Evolutionary conservation across 2,329 filamentous ascomycete genomes (phyloP), one percentile per base, ranked within the genome.

Genomic region (Pezicula radicicola): DNA sequence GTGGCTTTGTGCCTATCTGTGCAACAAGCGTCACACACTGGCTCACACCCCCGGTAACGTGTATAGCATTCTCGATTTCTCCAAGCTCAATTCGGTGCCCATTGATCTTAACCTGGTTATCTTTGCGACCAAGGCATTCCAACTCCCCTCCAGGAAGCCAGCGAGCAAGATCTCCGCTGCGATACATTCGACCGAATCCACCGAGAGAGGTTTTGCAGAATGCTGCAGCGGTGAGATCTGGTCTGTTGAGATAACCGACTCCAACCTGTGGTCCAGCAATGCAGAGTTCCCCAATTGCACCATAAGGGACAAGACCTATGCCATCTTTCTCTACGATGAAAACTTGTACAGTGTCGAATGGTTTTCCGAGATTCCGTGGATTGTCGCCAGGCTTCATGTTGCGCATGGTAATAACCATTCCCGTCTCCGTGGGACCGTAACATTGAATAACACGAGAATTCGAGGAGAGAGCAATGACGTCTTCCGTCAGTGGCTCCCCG

Each of bases 91-190:
- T 66, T 52, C 75, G 58, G 46, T 68, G 76, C 44, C 79, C 80
- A 33, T 72, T 69, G n/a, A 79, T 62, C 58, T 79, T 79, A 37
- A 78, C 68, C 58, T 79, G 76, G 1, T 69, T 69, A 58, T 79
- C 75, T 49, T 72, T 73, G 43, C 76, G 68, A 44, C 75, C 76
- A 43, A 74, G 49, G 48, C 65, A 68, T 3, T 64, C 44, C 13
- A 72, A 56, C 41, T 37, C 55, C 7, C 67, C 64, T 40, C 69
- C 59, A 12, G 54, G 53, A 36, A 63, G 51, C 18, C 67, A 68
- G 27, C 56, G 55, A 18, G 57, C 69, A 13, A 71, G 55, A 50
- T 72, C 69, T n/a, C 69, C 69, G 1, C 67, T 69, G 37, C 62
- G 60, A 50, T 70, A 71, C 10, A 72, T 49, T 13, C 54, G 33